Conservation (phyloP, 371 early-diverging fungal species). For the Funneliformis caledonium region DNA sequence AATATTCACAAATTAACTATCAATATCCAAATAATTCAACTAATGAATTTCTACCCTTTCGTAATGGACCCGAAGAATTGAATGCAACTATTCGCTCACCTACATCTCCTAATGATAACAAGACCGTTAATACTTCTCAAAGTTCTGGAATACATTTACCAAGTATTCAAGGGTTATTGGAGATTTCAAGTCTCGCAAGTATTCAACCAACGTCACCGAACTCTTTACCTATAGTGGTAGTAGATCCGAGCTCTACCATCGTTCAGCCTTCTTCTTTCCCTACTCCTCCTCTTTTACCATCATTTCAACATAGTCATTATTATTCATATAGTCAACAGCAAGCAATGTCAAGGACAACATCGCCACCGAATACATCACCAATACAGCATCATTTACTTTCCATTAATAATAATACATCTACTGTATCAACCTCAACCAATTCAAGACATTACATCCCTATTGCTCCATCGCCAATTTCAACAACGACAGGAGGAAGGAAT, state of each 20-base stretch:
- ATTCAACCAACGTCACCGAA: background rate
- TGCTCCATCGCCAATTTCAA: conserved; percentile 35
- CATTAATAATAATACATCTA: background rate
- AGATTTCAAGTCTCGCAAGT: background rate
- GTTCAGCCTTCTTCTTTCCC: conserved; percentile 1
- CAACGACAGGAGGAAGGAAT: background rate
- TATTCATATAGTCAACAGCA: background rate
- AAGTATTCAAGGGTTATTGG: conserved; percentile 33
- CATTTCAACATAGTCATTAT: conserved; percentile 31
- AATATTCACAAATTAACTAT: conserved; percentile 12
- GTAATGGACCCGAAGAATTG: conserved; percentile 9
- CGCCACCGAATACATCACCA: background rate
- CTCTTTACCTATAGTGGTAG: background rate
- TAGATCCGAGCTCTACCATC: background rate
- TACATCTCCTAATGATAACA: background rate
- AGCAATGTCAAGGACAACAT: background rate
- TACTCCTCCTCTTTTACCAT: background rate
- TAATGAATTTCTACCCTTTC: conserved; percentile 16
- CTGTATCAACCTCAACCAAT: background rate
- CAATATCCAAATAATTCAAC: background rate
- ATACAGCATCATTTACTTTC: background rate
- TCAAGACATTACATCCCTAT: conserved; percentile 38
- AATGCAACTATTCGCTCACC: background rate
- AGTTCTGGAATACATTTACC: conserved; percentile 34
- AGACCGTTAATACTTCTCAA: conserved; percentile 1